Evolutionary conservation across 1,284 basidiomycete species (phyloP).

Genomic region (Lentinula novae-zelandiae): DNA sequence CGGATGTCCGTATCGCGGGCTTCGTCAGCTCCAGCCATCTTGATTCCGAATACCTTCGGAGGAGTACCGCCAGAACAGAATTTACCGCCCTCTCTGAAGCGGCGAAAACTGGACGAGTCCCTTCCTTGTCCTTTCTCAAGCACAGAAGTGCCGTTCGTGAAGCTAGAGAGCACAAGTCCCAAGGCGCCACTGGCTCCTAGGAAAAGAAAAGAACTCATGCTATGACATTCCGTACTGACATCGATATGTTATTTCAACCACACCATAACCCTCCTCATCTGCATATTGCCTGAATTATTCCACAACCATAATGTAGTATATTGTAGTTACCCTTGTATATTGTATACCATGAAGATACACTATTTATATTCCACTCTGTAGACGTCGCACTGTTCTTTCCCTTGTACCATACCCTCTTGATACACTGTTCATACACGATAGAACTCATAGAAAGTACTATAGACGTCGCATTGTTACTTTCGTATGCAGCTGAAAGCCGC

Average conservation of each 20-base stretch:
- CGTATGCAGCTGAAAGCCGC: too few relatives aligned
- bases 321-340: background rate
- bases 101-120: background rate
- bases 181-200: background rate
- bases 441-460: background rate
- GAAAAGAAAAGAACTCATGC: background rate
- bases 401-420: too few relatives aligned
- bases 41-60: background rate
- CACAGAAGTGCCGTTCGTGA: background rate
- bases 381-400: background rate
- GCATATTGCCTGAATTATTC: background rate
- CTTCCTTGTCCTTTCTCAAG: background rate
- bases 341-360: background rate
- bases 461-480: background rate
- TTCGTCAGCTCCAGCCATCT: background rate
- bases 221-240: background rate
- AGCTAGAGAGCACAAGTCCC: background rate
- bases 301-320: background rate
- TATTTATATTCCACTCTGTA: background rate
- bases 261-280: background rate
- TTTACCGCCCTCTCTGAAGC: conserved; percentile 8
- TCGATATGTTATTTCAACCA: background rate
- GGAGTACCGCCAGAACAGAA: background rate
- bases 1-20: background rate
- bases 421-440: too few relatives aligned